Base-by-base conservation (phyloP, 1,284 basidiomycete genomes). In the Thelephora terrestris region DNA sequence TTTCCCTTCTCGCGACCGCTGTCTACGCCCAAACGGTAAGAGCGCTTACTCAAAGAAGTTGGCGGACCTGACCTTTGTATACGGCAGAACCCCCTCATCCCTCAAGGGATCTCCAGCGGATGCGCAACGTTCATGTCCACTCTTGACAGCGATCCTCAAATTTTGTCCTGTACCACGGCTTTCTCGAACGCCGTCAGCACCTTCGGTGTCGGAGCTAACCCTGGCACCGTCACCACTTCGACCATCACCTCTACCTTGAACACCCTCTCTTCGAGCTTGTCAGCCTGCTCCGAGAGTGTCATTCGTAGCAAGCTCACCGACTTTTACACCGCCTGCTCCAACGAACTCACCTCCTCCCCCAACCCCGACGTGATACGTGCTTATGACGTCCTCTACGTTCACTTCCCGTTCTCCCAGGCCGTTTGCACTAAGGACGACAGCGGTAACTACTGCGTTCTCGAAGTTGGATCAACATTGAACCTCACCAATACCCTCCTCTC, bases 341-440 rank as follows among this genome's bases (percentile, higher is more conserved):
- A 60, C 23, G 92, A 95, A 67, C 69, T 96, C 55, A 76, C 73
- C 2, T 68, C 75, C 12, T 61, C 55, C 34, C 63, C 69, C 43
- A 77, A 74, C 53, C 43, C 58, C 35, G 61, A 69, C 20, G 81
- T 92, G 44, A 61, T 78, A 58, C 58, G 64, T 35, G 66, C 76
- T 4, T 96, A 95, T 68, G 92, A 95, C 62, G 69, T 78, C 40
- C 69, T 95, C 40, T 96, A 90, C 70, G 57, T 75, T 52, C 55
- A 91, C 46, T 57, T 64, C 5, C 90, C 91, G 4, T 62, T 93
- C 58, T 68, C 69, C 55, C 55, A 61, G 14, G 81, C 89, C 34
- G 61, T 90, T 42, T 95, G 92, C 68, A 58, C 82, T 45, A 85
- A 85, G 71, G 78, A 85, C 58, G 77, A 80, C 55, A 73, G 62